Base-by-base conservation (phyloP, 2,329 filamentous ascomycete species). In the Curvularia sp. region DNA sequence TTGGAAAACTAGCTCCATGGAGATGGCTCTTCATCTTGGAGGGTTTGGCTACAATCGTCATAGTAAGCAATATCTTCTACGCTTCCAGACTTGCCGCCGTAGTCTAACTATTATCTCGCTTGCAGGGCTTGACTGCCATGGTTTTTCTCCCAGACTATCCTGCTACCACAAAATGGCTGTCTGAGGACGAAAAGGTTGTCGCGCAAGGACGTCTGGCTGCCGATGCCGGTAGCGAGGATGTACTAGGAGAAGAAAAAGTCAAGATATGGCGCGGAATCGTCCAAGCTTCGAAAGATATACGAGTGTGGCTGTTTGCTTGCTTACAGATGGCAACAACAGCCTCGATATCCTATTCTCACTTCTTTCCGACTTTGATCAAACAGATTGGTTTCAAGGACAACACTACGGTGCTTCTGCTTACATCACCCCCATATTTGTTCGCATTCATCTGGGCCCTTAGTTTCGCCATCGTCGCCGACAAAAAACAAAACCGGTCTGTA, bases 1-100 rank as follows among this genome's bases (percentile, higher is more conserved):
- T 75, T 10, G 68, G 62, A 46, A 20, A 42, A 24, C 20, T 42
- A 24, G 39, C 39, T 24, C 75, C 74, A 26, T 79, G 74, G 66
- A 55, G 60, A 30, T 68, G 66, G 63, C 52, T 68, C 4, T 68
- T 66, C 57, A 63, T 55, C 35, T 60, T 66, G 7, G 64, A 68
- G 49, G 64, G 66, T 22, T 18, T 42, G 39, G 39, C 39, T 24
- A 62, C 58, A 10, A 42, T 42, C 12, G 39, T 42, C 39, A 5
- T 42, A 12, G 39, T 42, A 42, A 42, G 39, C 39, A 42, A 3
- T 5, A 42, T 22, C 18, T 18, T 18, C 18, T 18, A 18, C 18
- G 18, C 18, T 18, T 18, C 18, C 18, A 18, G 18, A 18, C 18
- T 18, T 20, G 39, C n/a, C 39, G 15, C 18, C 39, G 18, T 22